Evolutionary conservation across 2,329 filamentous ascomycete species (phyloP).

Genomic region (Chrysoporthe deuterocubensis): DNA sequence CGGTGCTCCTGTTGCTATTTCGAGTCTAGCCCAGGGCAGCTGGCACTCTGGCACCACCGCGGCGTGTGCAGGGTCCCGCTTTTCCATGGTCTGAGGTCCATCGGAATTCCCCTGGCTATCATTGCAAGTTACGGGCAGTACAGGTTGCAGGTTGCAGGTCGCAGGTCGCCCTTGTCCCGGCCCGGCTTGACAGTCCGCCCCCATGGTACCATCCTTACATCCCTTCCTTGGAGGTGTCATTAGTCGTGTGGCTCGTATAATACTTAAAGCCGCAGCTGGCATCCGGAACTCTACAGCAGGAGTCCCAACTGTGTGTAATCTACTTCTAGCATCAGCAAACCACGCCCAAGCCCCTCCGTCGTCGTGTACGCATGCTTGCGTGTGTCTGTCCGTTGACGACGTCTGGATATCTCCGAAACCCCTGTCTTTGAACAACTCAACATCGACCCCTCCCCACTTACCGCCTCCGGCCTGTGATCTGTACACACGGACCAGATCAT

Average conservation of each 20-base stretch:
- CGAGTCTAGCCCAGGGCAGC: conserved; percentile 15
- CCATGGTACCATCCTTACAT: conserved; percentile 18
- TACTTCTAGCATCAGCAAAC: conserved; percentile 18
- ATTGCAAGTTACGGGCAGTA: conserved; percentile 15
- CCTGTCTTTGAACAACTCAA: conserved; percentile 24
- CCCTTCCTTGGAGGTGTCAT: conserved; percentile 14
- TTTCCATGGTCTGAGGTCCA: conserved; percentile 22
- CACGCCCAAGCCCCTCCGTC: conserved; percentile 1
- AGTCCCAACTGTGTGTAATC: conserved; percentile 8
- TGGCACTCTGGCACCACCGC: conserved; percentile 7
- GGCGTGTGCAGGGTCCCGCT: conserved; percentile 15
- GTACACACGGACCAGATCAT: conserved; percentile 28
- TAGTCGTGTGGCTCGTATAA: conserved; percentile 24
- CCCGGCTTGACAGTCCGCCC: conserved; percentile 11
- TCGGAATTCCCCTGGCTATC: conserved; percentile 22
- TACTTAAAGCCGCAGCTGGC: conserved; percentile 27
- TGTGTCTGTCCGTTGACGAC: conserved; percentile 22
- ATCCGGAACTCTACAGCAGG: conserved; percentile 1
- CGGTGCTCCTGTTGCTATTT: conserved; percentile 4
- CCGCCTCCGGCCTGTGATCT: conserved; percentile 21
- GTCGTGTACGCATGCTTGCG: conserved; percentile 23
- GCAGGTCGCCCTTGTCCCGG: conserved; percentile 26
- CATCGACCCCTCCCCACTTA: conserved; percentile 21
- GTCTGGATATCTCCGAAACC: conserved; percentile 27
- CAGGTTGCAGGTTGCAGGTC: conserved; percentile 19